Conservation (phyloP, 768 basidiomycete genomes). For the Mycena haematopus region DNA sequence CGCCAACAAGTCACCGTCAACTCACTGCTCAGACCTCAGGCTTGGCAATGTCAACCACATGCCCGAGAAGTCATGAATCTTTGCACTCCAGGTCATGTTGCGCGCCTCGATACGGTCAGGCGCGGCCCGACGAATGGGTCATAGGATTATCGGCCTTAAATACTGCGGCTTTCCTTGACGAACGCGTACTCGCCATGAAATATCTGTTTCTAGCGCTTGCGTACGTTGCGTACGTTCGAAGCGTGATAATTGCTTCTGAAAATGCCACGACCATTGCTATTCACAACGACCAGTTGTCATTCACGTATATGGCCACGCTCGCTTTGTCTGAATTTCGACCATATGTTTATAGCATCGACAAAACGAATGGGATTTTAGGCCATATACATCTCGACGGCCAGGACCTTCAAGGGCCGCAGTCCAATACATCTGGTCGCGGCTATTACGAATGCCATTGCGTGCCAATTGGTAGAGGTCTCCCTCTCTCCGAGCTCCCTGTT, state of each 20-base stretch:
- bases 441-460: conserved; percentile 24
- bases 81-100: too few species aligned
- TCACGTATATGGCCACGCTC: conserved; percentile 6
- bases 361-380: conserved; percentile 18
- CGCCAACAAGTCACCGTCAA: too few species aligned
- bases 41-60: too few species aligned
- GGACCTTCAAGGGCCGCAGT: conserved; percentile 19
- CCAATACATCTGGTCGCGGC: conserved; percentile 22
- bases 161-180: background rate
- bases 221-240: background rate
- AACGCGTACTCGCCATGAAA: conserved; percentile 1
- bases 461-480: background rate
- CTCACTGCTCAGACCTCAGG: too few species aligned
- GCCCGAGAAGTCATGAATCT: too few species aligned
- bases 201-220: conserved; percentile 5
- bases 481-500: background rate
- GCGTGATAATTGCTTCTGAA: conserved; percentile 3
- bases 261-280: conserved; percentile 16
- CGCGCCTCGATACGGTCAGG: background rate
- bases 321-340: background rate
- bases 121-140: conserved; percentile 14
- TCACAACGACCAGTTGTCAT: conserved; percentile 19
- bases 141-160: conserved; percentile 9
- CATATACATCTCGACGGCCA: conserved; percentile 20
- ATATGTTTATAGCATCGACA: conserved; percentile 7